Base-by-base conservation (phyloP, 1,139 yeast species). In the Candida mesenterica region DNA sequence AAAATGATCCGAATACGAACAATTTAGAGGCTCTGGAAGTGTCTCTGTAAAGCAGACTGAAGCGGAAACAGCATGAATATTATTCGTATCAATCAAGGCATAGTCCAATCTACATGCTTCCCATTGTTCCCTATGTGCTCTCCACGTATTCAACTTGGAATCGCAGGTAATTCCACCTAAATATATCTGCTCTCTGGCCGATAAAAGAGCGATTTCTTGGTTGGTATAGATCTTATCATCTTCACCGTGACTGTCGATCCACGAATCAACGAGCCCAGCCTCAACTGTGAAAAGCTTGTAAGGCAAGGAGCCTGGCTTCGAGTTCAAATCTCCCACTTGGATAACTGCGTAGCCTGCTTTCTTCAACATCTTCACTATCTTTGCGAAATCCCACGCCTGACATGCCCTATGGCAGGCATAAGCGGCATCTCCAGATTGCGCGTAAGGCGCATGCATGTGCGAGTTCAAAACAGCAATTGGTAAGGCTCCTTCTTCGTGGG, bases 371-470 rank as follows among this genome's bases (percentile, higher is more conserved):
- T 72, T 70, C 2, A 86, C 80, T 34, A 89, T 44, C 37, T 79
- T 75, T 16, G 92, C 73, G 54, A 94, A 77, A 56, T 90, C 97
- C 97, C 97, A 92, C 0, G 97, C 97, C 59, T 92, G 99, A 41
- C 95, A 79, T 0, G 96, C 82, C 36, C 98, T 68, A 55, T 92
- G 97, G 47, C 96, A 86, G 3, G 81, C 68, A 55, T 94, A 92
- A 4, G 94, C 84, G 4, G 95, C 94, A 59, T 88, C 96, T 1
- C 97, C 97, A 1, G 67, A 63, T 23, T 61, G 51, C 1, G 94
- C 78, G 55, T 92, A 92, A 0, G 99, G 98, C 2, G 99, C 98
- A 62, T 92, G 99, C 92, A 94, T 83, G 55, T 92, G 99, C 13
- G 95, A 82, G 53, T 90, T 90, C 52, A 92, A 65, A 6, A 94